Base-by-base conservation (phyloP, 1,284 basidiomycete species). In the Mycena citricolor region DNA sequence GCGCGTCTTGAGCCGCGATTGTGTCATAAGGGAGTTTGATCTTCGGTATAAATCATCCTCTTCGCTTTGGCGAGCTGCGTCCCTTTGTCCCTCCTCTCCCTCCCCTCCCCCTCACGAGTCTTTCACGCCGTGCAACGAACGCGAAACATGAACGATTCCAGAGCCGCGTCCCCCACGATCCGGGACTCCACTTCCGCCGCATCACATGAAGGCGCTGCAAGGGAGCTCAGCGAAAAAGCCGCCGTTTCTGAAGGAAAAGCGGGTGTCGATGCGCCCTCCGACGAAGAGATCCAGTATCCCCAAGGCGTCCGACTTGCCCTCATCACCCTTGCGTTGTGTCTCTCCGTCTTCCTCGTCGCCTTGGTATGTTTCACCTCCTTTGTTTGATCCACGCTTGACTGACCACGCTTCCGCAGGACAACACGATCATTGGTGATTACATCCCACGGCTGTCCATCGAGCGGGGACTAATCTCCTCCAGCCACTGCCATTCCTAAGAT, bases 261-360 rank as follows among this genome's bases (percentile, higher is more conserved):
- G n/a, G n/a, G n/a, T n/a, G n/a, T n/a, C 5, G 25, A 23, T 21
- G 38, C 32, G 13, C 34, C 28, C 25, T 17, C 29, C 34, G 30
- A 3, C 16, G 35, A 28, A 14, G 42, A 46, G 30, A 34, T 33
- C 21, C 42, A 48, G 4, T 48, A 37, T 25, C 44, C 44, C 25
- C 30, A 19, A 11, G 48, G 47, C 1, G 10, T 60, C 51, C 33
- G 53, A 43, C 28, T 62, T 49, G 28, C 61, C 59, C 5, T 60
- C 57, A 14, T 57, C 52, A 22, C 57, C 55, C 11, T 51, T 49
- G 14, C 54, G 52, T 44, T 32, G 28, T 39, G 42, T 7, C 29
- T 51, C 17, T 47, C 49, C 2, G 49, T 51, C 7, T 37, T 51
- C n/a, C 37, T 51, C 11, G 44, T 51, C 8, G 44, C 49, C 2